Base-by-base conservation (phyloP, 2,329 filamentous ascomycete genomes). In the Fusarium solani-melongenae region DNA sequence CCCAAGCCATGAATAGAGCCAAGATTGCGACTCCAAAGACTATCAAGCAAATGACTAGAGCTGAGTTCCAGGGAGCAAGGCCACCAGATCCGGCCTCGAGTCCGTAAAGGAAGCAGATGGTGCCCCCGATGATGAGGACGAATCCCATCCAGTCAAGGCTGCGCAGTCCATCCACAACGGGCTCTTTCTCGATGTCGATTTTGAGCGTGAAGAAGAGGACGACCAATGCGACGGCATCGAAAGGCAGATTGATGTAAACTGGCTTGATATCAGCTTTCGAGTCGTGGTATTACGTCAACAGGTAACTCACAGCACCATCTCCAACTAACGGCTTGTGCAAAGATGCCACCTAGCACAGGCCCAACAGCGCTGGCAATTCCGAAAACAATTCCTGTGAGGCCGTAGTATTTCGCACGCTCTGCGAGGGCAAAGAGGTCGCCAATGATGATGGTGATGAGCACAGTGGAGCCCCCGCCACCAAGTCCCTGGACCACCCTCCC, bases 31-130 rank as follows among this genome's bases (percentile, higher is more conserved):
- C 79, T 11, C 94, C 94, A 74, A 95, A 94, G 55, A 96, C 84
- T 72, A 97, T 87, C 20, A 97, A 86, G 78, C 93, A 95, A 76
- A 97, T 87, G 24, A 96, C 92, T 1, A 89, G 91, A 2, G 92
- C 86, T 0, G 92, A 95, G 58, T 83, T 83, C 94, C 94, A 97
- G 1, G 94, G 91, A 64, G 89, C 89, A 20, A 87, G 86, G 33
- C 94, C 88, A 53, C 94, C 94, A 10, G 75, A 75, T 49, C 94
- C 95, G 67, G 95, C 94, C 78, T 97, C 92, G 5, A 98, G 89
- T 1, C 94, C 95, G 49, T 98, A 90, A 1, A 98, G 89, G 70
- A 97, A 87, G 93, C 97, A 96, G 15, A 97, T 86, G 0, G 93
- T 95, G n/a, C 92, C 94, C 44, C 92, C 93, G 17, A 95, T 88